Percentiles rank a stretch among this genome's conserved stretches.
Evolutionary conservation across 441 rosid genomes (phyloP).

Genomic region (Croton setiger): DNA sequence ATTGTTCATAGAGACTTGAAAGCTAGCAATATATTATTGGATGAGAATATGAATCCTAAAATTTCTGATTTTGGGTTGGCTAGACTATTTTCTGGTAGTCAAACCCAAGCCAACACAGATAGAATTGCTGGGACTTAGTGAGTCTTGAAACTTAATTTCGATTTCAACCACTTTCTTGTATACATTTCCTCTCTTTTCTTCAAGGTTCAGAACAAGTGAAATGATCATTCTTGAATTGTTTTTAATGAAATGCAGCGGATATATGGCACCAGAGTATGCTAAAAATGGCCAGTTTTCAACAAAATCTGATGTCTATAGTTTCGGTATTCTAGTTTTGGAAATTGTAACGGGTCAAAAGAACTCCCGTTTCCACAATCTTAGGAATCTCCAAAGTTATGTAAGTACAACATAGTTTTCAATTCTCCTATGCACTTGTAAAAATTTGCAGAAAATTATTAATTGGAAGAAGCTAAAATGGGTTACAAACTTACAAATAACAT

Average conservation of each 20-base stretch:
- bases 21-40: slow-evolving; percentile 46
- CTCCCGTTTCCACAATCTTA: slow-evolving; percentile 4
- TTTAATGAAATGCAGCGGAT: slow-evolving; percentile 29
- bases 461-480: too few species aligned
- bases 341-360: slow-evolving; percentile 29
- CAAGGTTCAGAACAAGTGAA: too few species aligned
- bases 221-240: background rate
- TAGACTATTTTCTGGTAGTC: slow-evolving; percentile 37
- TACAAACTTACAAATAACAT: too few species aligned
- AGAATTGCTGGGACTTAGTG: slow-evolving; percentile 39
- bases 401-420: background rate
- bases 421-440: slow-evolving; percentile 17
- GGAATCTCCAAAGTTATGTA: slow-evolving; percentile 29
- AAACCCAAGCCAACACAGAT: slow-evolving; percentile 32
- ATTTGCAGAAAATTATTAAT: background rate
- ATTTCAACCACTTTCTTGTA: too few species aligned
- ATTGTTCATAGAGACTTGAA: slow-evolving; percentile 49
- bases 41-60: slow-evolving; percentile 44
- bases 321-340: slow-evolving; percentile 35
- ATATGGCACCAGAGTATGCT: slow-evolving; percentile 36
- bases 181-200: too few species aligned
- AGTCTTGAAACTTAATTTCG: slow-evolving; percentile 15
- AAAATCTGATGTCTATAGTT: slow-evolving; percentile 37
- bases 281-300: slow-evolving; percentile 30
- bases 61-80: slow-evolving; percentile 54